A percentile compares a stretch with the other conserved stretches of the same genome.
These are phyloP conservation scores for Hansenula sp. DNA, from an alignment of 1,139 yeast genomes.

Conservation along the genomic window DNA sequence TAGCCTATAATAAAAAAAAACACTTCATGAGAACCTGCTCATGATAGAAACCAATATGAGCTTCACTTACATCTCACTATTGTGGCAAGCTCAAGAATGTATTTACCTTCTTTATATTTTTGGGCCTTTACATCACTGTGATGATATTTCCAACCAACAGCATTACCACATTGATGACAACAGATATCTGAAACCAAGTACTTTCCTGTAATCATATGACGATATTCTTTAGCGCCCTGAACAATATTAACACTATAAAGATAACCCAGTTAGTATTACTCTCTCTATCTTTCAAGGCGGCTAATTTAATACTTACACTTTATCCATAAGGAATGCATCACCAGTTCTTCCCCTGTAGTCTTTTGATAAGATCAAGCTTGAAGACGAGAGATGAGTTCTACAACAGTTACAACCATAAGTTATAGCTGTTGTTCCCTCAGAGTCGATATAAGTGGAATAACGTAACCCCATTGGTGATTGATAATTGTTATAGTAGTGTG, in stretches of 20 bases:
- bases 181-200: slow-evolving; percentile 36
- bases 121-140: slow-evolving; percentile 30
- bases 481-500: too few relatives aligned
- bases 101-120: slow-evolving; percentile 38
- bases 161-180: slow-evolving; percentile 37
- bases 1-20: too few relatives aligned
- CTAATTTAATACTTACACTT: slow-evolving; percentile 20
- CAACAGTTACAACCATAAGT: slow-evolving; percentile 38
- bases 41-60: too few relatives aligned
- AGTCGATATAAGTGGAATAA: slow-evolving; percentile 33
- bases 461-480: slow-evolving; percentile 33
- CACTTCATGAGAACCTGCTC: too few relatives aligned
- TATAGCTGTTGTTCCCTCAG: slow-evolving; percentile 22
- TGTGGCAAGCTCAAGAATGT: slow-evolving; percentile 33
- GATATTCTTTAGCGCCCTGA: slow-evolving; percentile 28
- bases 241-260: slow-evolving; percentile 27
- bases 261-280: not conserved
- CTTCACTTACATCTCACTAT: slow-evolving; percentile 20
- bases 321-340: slow-evolving; percentile 35
- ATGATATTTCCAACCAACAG: slow-evolving; percentile 41
- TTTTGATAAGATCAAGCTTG: slow-evolving; percentile 34
- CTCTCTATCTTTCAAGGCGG: too few relatives aligned
- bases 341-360: slow-evolving; percentile 39
- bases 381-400: slow-evolving; percentile 36
- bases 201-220: slow-evolving; percentile 39